These are phyloP conservation scores for Lodderomyces margitis DNA, from an alignment of 1,139 yeast species.

Conservation along the genomic window DNA sequence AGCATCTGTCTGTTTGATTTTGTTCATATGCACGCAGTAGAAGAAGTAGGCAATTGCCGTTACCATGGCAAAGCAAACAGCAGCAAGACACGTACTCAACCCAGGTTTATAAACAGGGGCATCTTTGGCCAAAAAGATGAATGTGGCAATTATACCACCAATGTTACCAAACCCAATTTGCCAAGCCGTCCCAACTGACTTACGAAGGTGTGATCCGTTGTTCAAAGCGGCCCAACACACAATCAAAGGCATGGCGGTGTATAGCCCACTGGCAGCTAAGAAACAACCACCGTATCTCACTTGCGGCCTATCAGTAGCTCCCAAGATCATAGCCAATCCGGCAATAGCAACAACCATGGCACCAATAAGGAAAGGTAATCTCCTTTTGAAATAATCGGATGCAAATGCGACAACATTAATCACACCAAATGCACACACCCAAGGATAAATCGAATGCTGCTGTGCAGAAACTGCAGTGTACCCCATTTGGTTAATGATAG, in stretches of 20 bases:
- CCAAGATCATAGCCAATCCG: constrained; percentile 54
- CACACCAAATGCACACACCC: constrained; percentile 62
- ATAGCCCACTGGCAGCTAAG: constrained; percentile 62
- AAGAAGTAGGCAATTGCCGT: constrained; percentile 43
- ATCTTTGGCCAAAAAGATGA: constrained; percentile 53
- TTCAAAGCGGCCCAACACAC: constrained; percentile 73
- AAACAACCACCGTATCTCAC: constrained; percentile 73
- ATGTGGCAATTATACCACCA: constrained; percentile 77
- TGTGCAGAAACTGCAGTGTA: constrained; percentile 64
- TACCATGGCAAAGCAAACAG: constrained; percentile 50
- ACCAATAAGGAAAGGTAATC: constrained; percentile 49
- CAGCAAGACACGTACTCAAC: constrained; percentile 51
- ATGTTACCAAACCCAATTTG: constrained; percentile 81
- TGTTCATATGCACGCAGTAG: constrained; percentile 39
- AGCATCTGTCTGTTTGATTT: constrained; percentile 34
- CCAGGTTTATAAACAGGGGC: constrained; percentile 63
- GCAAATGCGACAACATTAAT: constrained; percentile 46
- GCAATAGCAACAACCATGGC: constrained; percentile 44
- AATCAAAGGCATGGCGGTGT: constrained; percentile 70
- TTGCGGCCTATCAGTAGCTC: constrained; percentile 30
- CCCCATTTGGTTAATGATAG: constrained; percentile 57
- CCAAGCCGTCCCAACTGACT: constrained; percentile 72
- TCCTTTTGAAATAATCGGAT: constrained; percentile 47
- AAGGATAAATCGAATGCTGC: constrained; percentile 68
- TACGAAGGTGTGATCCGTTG: constrained; percentile 68